phyloP scores from a whole-genome alignment of 2,329 filamentous ascomycete genomes.

The Myriosclerotinia curreyana region DNA sequence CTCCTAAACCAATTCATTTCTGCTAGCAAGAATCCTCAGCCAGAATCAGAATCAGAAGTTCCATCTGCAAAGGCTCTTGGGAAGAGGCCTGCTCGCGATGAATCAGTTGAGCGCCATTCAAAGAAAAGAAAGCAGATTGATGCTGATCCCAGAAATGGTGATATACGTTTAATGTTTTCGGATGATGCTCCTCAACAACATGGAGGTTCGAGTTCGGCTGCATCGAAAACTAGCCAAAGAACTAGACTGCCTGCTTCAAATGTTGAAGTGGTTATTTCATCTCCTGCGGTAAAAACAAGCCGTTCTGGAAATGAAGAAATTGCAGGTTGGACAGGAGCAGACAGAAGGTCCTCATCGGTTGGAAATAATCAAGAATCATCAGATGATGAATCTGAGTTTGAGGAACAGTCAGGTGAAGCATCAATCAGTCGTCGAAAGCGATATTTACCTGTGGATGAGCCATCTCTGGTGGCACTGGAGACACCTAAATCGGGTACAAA shows the following conservation, averaged over 20 bases:
- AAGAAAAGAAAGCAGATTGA: slow-evolving; percentile 26
- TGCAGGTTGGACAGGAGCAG: slow-evolving; percentile 1
- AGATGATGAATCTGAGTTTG: neutral
- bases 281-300: slow-evolving; percentile 10
- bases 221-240: neutral
- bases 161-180: slow-evolving; percentile 11
- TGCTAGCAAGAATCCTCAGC: neutral
- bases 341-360: neutral
- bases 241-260: neutral
- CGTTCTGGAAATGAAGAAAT: slow-evolving; percentile 13
- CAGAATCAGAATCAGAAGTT: neutral
- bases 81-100: slow-evolving; percentile 30
- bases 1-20: slow-evolving; percentile 14
- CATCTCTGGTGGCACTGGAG: neutral
- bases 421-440: slow-evolving; percentile 17
- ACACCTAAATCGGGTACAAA: neutral
- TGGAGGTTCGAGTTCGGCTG: neutral
- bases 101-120: slow-evolving; percentile 17
- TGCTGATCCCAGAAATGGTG: slow-evolving; percentile 18
- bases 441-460: slow-evolving; percentile 21
- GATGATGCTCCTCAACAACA: neutral
- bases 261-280: neutral
- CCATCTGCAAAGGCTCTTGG: slow-evolving; percentile 33
- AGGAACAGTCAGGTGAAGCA: neutral
- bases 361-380: neutral